Conservation (phyloP, 139 green algal species). For the Chlamydomonas asymmetrica region DNA sequence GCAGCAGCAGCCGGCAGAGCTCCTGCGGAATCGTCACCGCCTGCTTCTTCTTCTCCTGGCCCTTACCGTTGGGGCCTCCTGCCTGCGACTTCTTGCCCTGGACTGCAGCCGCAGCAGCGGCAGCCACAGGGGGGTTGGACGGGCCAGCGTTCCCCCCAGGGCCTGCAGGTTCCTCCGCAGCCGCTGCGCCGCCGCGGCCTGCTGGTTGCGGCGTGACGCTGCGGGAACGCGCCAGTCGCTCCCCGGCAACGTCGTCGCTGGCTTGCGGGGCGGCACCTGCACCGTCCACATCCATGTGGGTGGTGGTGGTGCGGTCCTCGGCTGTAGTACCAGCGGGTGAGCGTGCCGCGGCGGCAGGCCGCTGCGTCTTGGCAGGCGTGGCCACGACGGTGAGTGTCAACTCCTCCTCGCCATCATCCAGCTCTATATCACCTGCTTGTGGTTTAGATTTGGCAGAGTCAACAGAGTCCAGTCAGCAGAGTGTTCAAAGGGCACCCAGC, state of each 20-base stretch:
- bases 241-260: neutral
- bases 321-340: too few relatives aligned
- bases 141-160: neutral
- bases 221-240: neutral
- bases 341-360: too few relatives aligned
- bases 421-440: too few relatives aligned
- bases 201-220: neutral
- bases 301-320: too few relatives aligned
- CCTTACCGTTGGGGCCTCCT: neutral
- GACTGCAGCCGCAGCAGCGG: neutral
- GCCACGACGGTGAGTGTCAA: too few relatives aligned
- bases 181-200: neutral
- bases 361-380: too few relatives aligned
- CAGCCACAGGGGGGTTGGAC: neutral
- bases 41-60: neutral
- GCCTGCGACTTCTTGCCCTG: neutral
- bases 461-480: too few relatives aligned
- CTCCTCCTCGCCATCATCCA: too few relatives aligned
- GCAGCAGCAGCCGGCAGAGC: conserved; percentile 1
- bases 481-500: too few relatives aligned
- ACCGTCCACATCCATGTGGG: conserved; percentile 1
- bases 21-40: conserved; percentile 11
- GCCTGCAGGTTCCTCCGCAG: neutral
- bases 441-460: too few relatives aligned
- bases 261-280: neutral